Conservation (phyloP, 257 asterid genomes). For the Echium plantagineum region DNA sequence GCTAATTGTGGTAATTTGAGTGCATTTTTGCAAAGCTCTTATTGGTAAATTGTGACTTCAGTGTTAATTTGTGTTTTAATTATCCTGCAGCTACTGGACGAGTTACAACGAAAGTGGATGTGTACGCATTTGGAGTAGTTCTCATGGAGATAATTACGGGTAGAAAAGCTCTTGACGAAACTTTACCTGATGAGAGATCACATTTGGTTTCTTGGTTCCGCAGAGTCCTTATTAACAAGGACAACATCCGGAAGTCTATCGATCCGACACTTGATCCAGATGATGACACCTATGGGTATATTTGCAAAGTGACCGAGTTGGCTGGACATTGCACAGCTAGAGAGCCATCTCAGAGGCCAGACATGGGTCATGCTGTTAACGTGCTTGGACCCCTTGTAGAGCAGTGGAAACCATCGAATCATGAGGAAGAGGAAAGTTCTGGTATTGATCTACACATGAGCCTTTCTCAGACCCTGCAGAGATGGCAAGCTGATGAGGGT, state of each 20-base stretch:
- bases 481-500: conserved; percentile 92
- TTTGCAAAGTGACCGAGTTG: conserved; percentile 74
- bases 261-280: conserved; percentile 60
- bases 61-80: background rate
- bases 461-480: conserved; percentile 79
- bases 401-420: conserved; percentile 67
- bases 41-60: background rate
- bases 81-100: conserved; percentile 70
- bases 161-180: conserved; percentile 73
- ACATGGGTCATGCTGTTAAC: conserved; percentile 94
- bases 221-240: conserved; percentile 72
- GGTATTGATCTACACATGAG: conserved; percentile 74
- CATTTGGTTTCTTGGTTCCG: conserved; percentile 94
- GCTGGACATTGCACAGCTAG: conserved; percentile 93
- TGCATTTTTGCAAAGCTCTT: background rate
- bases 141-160: conserved; percentile 85
- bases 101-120: conserved; percentile 89
- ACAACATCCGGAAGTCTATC: conserved; percentile 56
- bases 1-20: background rate
- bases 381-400: conserved; percentile 85
- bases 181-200: conserved; percentile 72
- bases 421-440: conserved; percentile 47
- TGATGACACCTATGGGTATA: conserved; percentile 67
- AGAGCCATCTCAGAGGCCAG: conserved; percentile 86
- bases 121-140: conserved; percentile 85